Conservation (phyloP, 306 rosid genomes). For the Glycine tomentella region DNA sequence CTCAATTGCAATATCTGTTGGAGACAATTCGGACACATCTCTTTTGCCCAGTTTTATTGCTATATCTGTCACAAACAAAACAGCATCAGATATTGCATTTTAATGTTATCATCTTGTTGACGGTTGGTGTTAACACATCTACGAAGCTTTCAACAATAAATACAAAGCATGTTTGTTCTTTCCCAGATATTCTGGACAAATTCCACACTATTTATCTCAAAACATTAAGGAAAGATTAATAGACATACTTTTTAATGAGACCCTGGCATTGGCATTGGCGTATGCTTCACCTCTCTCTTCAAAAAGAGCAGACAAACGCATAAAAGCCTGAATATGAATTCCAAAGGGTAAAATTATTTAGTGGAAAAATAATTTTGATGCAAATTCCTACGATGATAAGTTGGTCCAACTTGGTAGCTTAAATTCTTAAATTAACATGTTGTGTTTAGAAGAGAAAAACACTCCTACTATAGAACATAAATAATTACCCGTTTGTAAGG, state of each 20-base stretch:
- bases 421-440: too few species aligned
- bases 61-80: conserved; percentile 64
- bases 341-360: conserved; percentile 35
- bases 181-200: conserved; percentile 24
- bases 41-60: conserved; percentile 70
- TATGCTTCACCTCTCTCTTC: conserved; percentile 83
- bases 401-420: not conserved
- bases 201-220: conserved; percentile 1
- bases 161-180: not conserved
- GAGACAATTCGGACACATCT: conserved; percentile 77
- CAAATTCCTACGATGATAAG: not conserved
- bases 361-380: conserved; percentile 25
- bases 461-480: conserved; percentile 34
- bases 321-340: conserved; percentile 68
- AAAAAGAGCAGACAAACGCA: conserved; percentile 72
- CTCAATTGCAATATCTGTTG: conserved; percentile 85
- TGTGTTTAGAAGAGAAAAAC: too few species aligned
- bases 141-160: conserved; percentile 28
- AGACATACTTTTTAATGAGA: conserved; percentile 79
- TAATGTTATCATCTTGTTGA: not conserved
- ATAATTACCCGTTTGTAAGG: conserved; percentile 70
- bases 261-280: conserved; percentile 84
- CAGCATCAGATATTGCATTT: conserved; percentile 8
- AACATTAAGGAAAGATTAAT: conserved; percentile 27
- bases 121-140: not conserved